Conservation (phyloP, 2,329 filamentous ascomycete species). For the Atkinsonella hypoxylon region DNA sequence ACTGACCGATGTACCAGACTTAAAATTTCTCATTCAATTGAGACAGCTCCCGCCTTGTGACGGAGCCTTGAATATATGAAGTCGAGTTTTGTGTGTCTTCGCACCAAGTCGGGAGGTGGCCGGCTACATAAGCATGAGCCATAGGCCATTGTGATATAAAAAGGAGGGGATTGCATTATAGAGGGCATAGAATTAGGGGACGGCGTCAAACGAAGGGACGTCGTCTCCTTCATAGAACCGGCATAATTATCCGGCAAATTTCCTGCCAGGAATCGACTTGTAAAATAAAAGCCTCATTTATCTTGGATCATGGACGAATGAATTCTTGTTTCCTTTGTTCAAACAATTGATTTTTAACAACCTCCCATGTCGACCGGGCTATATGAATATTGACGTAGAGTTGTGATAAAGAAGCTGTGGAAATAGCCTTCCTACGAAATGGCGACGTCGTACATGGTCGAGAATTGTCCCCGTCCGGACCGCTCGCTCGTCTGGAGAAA, state of each 20-base stretch:
- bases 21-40: conserved; percentile 24
- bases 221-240: conserved; percentile 24
- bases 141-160: conserved; percentile 23
- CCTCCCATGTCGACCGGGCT: conserved; percentile 15
- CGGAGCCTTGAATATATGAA: conserved; percentile 21
- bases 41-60: conserved; percentile 25
- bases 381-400: not conserved
- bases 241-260: conserved; percentile 19
- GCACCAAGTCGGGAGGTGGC: conserved; percentile 15
- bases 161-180: conserved; percentile 26
- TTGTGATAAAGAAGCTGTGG: not conserved
- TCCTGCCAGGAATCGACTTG: conserved; percentile 25
- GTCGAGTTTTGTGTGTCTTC: conserved; percentile 16
- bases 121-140: conserved; percentile 15
- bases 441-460: not conserved
- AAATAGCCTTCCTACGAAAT: not conserved
- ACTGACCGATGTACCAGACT: conserved; percentile 17
- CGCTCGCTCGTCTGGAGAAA: not conserved
- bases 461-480: not conserved
- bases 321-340: conserved; percentile 17
- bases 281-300: conserved; percentile 32
- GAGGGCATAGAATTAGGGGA: conserved; percentile 29
- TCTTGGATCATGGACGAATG: conserved; percentile 23
- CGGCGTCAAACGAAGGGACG: conserved; percentile 19
- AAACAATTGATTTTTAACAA: conserved; percentile 5